Evolutionary conservation across 805 yeast species (phyloP).

Genomic region (Nakazawaea anatomiae): DNA sequence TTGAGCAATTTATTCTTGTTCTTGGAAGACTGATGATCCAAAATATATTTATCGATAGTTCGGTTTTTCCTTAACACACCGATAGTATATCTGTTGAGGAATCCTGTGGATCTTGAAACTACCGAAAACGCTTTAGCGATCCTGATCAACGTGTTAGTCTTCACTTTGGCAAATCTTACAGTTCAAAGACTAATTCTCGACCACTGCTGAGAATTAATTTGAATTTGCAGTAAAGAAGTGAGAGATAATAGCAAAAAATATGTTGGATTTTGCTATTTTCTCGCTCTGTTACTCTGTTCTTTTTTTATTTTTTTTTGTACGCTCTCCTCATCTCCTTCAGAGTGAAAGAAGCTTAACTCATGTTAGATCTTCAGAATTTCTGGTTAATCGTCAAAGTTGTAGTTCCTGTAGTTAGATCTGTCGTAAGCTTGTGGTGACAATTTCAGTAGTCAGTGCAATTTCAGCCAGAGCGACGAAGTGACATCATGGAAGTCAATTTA

Average conservation of each 20-base stretch:
- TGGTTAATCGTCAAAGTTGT: no score
- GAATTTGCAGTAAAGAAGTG: neutral
- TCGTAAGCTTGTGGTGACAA: no score
- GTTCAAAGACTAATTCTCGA: neutral
- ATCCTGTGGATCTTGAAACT: neutral
- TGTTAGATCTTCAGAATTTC: no score
- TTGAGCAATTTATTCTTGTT: neutral
- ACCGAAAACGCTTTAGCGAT: conserved; percentile 10
- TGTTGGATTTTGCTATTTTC: no score
- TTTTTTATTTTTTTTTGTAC: no score
- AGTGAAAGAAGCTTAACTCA: no score
- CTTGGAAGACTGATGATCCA: neutral
- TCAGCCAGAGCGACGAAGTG: no score
- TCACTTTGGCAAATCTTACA: conserved; percentile 5
- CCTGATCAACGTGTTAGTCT: conserved; percentile 3
- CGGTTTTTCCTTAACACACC: conserved; percentile 7
- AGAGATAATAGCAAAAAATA: neutral
- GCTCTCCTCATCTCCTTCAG: no score
- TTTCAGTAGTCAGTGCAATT: no score
- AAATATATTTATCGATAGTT: conserved; percentile 1
- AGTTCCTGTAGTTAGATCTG: no score
- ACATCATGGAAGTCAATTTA: no score
- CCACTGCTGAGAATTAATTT: neutral
- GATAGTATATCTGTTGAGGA: conserved; percentile 6
- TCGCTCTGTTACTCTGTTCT: no score